Conservation (phyloP, 75 land plant species). For the Larix kaempferi region DNA sequence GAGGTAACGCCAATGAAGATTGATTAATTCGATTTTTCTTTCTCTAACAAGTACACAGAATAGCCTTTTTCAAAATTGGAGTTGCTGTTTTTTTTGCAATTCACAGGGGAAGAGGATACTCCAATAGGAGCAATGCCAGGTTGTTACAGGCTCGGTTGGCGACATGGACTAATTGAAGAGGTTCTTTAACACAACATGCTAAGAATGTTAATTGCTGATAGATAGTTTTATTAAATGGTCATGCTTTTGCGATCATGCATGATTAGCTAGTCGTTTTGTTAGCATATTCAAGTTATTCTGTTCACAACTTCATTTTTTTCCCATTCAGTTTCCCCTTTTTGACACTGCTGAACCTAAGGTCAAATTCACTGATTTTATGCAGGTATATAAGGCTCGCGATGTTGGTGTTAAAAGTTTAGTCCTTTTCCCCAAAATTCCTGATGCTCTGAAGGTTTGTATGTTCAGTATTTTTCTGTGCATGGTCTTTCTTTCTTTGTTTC, state of each 20-base stretch:
- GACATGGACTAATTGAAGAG: conserved; percentile 96
- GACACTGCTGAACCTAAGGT: neutral
- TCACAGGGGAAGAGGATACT: conserved; percentile 77
- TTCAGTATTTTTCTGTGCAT: conserved; percentile 11
- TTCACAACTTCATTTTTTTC: neutral
- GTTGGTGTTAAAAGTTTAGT: conserved; percentile 97
- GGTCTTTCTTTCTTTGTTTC: neutral
- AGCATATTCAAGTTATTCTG: neutral
- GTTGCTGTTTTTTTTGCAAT: conserved; percentile 1
- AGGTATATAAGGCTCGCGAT: conserved; percentile 97
- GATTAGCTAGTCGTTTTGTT: neutral
- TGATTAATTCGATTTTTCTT: neutral
- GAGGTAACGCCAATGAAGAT: neutral
- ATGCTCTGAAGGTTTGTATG: conserved; percentile 81
- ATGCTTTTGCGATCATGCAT: neutral
- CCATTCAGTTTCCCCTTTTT: neutral
- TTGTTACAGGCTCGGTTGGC: conserved; percentile 97
- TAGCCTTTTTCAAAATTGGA: neutral
- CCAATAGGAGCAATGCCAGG: conserved; percentile 99
- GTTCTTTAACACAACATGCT: conserved; percentile 21
- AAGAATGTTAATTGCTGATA: neutral
- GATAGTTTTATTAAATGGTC: neutral
- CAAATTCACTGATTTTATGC: conserved; percentile 2
- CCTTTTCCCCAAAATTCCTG: conserved; percentile 97
- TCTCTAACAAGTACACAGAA: neutral